Evolutionary conservation across 2,329 filamentous ascomycete species (phyloP), one percentile per base, ranked within the genome.

Genomic region (Zarea fungicola): DNA sequence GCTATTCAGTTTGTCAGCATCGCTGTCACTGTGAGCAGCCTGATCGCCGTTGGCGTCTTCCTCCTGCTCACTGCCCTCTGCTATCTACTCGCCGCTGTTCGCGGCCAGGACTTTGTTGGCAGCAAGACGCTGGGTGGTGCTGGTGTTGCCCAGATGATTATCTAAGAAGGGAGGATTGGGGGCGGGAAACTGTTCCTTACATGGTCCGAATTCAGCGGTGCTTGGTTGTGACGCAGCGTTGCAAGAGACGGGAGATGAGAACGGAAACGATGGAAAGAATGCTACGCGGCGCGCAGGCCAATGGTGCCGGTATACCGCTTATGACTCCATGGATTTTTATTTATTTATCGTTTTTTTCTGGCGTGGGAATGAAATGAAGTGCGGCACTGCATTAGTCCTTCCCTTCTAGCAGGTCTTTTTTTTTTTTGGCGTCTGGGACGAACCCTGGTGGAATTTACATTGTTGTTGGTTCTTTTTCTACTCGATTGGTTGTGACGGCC

Each of bases 71-170:
- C 93, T 5, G 83, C 80, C 29, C 53, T 83, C 43, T 96, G 92
- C 77, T 99, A 99, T 67, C 72, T 80, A 22, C 70, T 89, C 43
- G 89, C 89, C 13, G 89, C 78, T 34, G 53, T 92, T 67, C 92
- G 89, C 76, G 85, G 87, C 52, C 89, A 95, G 72, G 85, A 81
- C 29, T 95, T 95, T 69, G 83, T 93, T 18, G 87, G 93, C 66
- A 89, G 84, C 54, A 76, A 75, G 46, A 81, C 86, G 0, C 79
- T 93, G 0, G 87, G 87, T 22, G 87, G 87, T 25, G 88, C 89
- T 1, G 89, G 89, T 5, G 93, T 95, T 61, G 88, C 88, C 54
- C 91, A 96, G 75, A 96, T 97, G 92, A 96, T 97, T 71, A 90
- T 97, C 63, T 95, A 76, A 73, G 21, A 28, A 21, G 21, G 32